Evolutionary conservation across 768 basidiomycete species (phyloP).

Genomic region (Suillus paluster): DNA sequence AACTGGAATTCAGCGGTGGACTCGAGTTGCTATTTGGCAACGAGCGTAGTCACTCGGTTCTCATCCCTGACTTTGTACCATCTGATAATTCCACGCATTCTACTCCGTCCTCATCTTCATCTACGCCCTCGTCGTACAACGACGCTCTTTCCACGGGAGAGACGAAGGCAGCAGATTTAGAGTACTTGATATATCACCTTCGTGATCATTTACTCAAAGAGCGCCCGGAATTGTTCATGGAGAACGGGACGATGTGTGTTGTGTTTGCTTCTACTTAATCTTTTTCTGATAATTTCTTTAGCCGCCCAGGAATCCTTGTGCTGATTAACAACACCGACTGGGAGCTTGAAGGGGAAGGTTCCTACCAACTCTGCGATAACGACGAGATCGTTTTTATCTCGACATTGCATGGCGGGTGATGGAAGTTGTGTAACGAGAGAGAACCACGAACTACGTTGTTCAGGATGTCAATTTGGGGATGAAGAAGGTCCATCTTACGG

Average conservation of each 20-base stretch:
- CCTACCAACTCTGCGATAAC: conserved; percentile 72
- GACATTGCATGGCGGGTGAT: conserved; percentile 88
- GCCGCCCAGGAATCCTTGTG: conserved; percentile 95
- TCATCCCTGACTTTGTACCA: conserved; percentile 54
- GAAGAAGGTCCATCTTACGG: not conserved
- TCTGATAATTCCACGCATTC: conserved; percentile 37
- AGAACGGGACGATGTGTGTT: conserved; percentile 83
- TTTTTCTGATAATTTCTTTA: conserved; percentile 33
- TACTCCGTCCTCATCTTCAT: not conserved
- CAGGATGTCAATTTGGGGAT: not conserved
- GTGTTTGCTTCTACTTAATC: not conserved
- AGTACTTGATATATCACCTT: conserved; percentile 80
- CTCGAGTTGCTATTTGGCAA: conserved; percentile 86
- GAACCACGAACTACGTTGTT: not conserved
- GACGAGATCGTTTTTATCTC: conserved; percentile 98
- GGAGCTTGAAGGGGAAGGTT: conserved; percentile 95
- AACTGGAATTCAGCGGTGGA: conserved; percentile 82
- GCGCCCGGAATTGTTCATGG: conserved; percentile 87
- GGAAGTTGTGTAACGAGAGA: not conserved
- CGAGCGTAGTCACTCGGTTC: conserved; percentile 58
- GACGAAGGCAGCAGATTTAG: conserved; percentile 60
- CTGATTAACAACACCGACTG: conserved; percentile 98
- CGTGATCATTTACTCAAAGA: conserved; percentile 80
- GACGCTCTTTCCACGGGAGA: conserved; percentile 15
- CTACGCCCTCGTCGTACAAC: conserved; percentile 10